These are phyloP conservation scores for Trypanosoma melophagium DNA, from an alignment of 208 protist genomes.

Conservation along the genomic window DNA sequence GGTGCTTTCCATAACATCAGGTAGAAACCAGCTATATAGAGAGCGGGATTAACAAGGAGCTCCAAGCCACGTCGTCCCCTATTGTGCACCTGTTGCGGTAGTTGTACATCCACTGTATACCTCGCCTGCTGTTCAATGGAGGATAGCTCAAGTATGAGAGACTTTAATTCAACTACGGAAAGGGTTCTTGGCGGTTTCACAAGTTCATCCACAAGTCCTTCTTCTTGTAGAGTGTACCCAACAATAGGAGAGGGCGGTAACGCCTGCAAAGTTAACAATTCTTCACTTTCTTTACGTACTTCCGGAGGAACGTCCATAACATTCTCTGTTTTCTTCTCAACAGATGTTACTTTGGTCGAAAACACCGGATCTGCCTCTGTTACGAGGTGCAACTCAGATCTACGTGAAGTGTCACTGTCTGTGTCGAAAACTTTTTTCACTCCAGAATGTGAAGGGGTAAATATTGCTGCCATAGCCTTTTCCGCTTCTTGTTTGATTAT, in stretches of 20 bases:
- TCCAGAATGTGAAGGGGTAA: slow-evolving; percentile 33
- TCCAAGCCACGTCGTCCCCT: slow-evolving; percentile 54
- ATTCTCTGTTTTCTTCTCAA: not conserved
- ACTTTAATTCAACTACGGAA: slow-evolving; percentile 35
- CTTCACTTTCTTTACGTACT: slow-evolving; percentile 1
- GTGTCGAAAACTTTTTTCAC: slow-evolving; percentile 8
- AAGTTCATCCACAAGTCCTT: slow-evolving; percentile 52
- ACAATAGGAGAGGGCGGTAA: slow-evolving; percentile 61
- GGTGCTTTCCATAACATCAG: slow-evolving; percentile 71
- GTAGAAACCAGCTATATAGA: slow-evolving; percentile 64
- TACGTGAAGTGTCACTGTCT: not conserved
- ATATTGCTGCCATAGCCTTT: slow-evolving; percentile 39
- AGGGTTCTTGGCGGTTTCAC: slow-evolving; percentile 42
- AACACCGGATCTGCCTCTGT: not conserved
- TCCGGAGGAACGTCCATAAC: not conserved
- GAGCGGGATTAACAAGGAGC: slow-evolving; percentile 56
- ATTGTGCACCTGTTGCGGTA: slow-evolving; percentile 47
- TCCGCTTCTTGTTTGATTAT: slow-evolving; percentile 25
- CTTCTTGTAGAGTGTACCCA: slow-evolving; percentile 49
- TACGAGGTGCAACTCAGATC: not conserved
- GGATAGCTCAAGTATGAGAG: slow-evolving; percentile 53
- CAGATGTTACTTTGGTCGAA: not conserved
- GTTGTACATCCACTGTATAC: slow-evolving; percentile 59
- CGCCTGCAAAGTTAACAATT: not conserved
- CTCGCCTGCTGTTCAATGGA: slow-evolving; percentile 65